These are phyloP conservation scores for Endocladia muricata DNA, from an alignment of 31 red algal genomes.

Conservation along the genomic window DNA sequence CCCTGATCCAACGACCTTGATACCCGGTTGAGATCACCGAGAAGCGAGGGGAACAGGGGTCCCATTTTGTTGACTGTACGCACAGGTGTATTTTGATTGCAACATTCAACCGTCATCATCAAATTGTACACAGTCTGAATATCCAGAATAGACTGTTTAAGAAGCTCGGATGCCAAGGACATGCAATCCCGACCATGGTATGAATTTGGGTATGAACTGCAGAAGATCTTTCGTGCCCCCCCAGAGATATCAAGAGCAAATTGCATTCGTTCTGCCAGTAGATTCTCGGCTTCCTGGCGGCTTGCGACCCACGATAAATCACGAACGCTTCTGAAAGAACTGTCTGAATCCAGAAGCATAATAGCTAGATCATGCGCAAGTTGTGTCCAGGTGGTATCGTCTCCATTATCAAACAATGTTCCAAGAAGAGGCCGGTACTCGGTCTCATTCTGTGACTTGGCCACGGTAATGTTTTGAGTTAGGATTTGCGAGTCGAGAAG, in stretches of 20 bases:
- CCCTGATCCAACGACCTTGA: slow-evolving; percentile 24
- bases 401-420: slow-evolving; percentile 51
- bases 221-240: slow-evolving; percentile 58
- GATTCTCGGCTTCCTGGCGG: slow-evolving; percentile 22
- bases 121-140: slow-evolving; percentile 50
- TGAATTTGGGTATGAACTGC: slow-evolving; percentile 55
- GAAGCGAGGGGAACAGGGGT: slow-evolving; percentile 23
- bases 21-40: slow-evolving; percentile 32
- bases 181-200: slow-evolving; percentile 49
- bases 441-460: neutral
- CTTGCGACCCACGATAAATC: neutral
- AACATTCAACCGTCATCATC: slow-evolving; percentile 44
- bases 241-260: slow-evolving; percentile 29
- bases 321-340: neutral
- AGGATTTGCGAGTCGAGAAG: slow-evolving; percentile 31
- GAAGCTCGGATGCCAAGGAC: slow-evolving; percentile 24
- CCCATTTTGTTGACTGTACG: slow-evolving; percentile 59
- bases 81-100: slow-evolving; percentile 50
- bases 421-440: slow-evolving; percentile 18
- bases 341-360: slow-evolving; percentile 41
- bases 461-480: slow-evolving; percentile 37
- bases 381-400: slow-evolving; percentile 72
- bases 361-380: slow-evolving; percentile 58
- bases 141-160: slow-evolving; percentile 36
- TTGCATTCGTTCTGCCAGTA: slow-evolving; percentile 23